Evolutionary conservation across 495 filamentous ascomycete genomes (phyloP).

Genomic region (Penicillium lagena): DNA sequence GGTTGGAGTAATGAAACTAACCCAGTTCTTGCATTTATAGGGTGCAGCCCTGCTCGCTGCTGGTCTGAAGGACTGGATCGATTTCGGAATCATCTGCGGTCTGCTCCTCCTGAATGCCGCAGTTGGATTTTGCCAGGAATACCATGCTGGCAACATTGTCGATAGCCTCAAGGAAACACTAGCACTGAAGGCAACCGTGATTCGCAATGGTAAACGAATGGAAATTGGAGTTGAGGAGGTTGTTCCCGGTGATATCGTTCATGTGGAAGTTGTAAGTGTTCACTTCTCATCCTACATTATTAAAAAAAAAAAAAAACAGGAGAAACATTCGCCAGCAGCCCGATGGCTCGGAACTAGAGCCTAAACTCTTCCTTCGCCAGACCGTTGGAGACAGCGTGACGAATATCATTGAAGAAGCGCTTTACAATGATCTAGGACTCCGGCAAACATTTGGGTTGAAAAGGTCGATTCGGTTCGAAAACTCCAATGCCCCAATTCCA

Average conservation of each 20-base stretch:
- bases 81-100: conserved; percentile 71
- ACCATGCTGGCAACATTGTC: conserved; percentile 84
- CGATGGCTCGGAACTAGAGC: too few species aligned
- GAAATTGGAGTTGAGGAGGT: conserved; percentile 74
- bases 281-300: too few species aligned
- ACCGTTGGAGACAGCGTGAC: too few species aligned
- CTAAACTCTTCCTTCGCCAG: too few species aligned
- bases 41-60: conserved; percentile 69
- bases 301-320: too few species aligned
- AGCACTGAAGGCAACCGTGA: conserved; percentile 75
- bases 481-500: too few species aligned
- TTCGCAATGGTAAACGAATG: conserved; percentile 64
- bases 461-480: too few species aligned
- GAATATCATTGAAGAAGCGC: too few species aligned
- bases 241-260: conserved; percentile 85
- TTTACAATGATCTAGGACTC: too few species aligned
- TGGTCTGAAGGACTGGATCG: conserved; percentile 70
- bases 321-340: too few species aligned
- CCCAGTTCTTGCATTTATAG: conserved; percentile 24
- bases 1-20: neutral
- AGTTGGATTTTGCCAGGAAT: conserved; percentile 87
- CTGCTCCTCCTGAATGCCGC: conserved; percentile 73
- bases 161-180: conserved; percentile 88
- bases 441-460: too few species aligned
- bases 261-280: conserved; percentile 73